Conservation (phyloP, 768 basidiomycete genomes). For the Boletus reticuloceps region DNA sequence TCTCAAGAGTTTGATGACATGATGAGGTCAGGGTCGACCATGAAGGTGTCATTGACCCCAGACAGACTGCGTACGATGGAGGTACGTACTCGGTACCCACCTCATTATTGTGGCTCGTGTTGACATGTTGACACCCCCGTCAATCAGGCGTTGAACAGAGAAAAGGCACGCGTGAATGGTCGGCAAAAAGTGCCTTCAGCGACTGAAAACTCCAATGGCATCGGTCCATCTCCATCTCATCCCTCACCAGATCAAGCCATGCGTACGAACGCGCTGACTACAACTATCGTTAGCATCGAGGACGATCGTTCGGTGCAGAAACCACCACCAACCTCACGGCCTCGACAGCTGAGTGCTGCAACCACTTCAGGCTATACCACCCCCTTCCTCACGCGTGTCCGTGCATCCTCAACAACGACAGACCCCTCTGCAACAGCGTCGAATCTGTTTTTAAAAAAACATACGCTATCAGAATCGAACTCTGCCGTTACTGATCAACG, state of each 20-base stretch:
- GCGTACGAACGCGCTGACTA: conserved; percentile 35
- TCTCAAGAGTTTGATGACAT: conserved; percentile 90
- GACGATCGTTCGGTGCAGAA: conserved; percentile 34
- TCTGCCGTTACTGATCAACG: conserved; percentile 29
- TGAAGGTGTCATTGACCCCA: conserved; percentile 95
- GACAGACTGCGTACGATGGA: conserved; percentile 93
- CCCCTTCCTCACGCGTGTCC: conserved; percentile 25
- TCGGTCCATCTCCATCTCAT: conserved; percentile 11
- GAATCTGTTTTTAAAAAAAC: conserved; percentile 21
- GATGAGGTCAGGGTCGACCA: conserved; percentile 84
- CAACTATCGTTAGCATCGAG: conserved; percentile 59
- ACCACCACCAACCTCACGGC: conserved; percentile 37
- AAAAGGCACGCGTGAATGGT: conserved; percentile 46
- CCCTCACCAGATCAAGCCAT: conserved; percentile 24
- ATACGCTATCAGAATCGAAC: conserved; percentile 29
- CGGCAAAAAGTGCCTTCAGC: conserved; percentile 23
- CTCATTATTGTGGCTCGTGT: conserved; percentile 13
- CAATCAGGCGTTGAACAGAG: conserved; percentile 67
- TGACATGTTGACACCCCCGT: not conserved
- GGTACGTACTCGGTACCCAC: conserved; percentile 48
- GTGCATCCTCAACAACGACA: conserved; percentile 36
- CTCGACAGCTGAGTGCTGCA: conserved; percentile 47
- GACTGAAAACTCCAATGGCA: conserved; percentile 24
- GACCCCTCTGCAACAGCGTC: conserved; percentile 18
- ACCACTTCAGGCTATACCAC: conserved; percentile 35